Conservation (phyloP, 225 moss, liverwort and hornwort species). For the Sphagnum contortum region DNA sequence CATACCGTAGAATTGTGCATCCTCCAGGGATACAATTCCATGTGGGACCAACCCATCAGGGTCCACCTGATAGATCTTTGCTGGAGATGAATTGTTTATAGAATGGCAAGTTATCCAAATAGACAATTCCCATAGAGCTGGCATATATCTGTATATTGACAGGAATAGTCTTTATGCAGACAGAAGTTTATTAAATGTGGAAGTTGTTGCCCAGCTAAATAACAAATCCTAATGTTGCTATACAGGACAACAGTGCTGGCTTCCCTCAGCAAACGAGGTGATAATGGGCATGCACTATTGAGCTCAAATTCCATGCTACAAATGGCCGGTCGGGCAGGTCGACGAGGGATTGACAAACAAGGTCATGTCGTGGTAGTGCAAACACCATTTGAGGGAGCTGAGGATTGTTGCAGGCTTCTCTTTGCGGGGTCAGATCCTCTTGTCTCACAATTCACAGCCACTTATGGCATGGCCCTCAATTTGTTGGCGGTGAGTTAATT, state of each 20-base stretch:
- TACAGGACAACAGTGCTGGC: slow-evolving; percentile 82
- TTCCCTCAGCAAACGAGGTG: slow-evolving; percentile 90
- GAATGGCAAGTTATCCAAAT: too few relatives aligned
- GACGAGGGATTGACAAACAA: slow-evolving; percentile 84
- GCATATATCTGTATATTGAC: too few relatives aligned
- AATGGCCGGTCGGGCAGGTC: slow-evolving; percentile 97
- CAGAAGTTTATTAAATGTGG: too few relatives aligned
- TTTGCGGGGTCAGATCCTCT: slow-evolving; percentile 88
- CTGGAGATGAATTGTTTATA: too few relatives aligned
- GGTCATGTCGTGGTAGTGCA: slow-evolving; percentile 92
- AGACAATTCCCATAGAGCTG: too few relatives aligned
- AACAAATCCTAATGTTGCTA: too few relatives aligned
- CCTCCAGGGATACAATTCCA: too few relatives aligned
- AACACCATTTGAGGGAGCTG: slow-evolving; percentile 94
- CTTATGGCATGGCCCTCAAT: slow-evolving; percentile 97
- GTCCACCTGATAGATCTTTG: too few relatives aligned
- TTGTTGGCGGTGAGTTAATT: slow-evolving; percentile 59
- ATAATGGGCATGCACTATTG: slow-evolving; percentile 68
- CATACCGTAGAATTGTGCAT: too few relatives aligned
- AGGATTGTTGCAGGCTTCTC: slow-evolving; percentile 85
- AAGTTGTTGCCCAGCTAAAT: too few relatives aligned
- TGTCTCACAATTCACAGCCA: slow-evolving; percentile 95
- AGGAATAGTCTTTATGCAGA: too few relatives aligned
- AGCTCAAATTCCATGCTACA: slow-evolving; percentile 97
- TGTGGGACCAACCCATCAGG: too few relatives aligned